Evolutionary conservation across 2,329 filamentous ascomycete species (phyloP).

Genomic region (Elsinoe necatrix): DNA sequence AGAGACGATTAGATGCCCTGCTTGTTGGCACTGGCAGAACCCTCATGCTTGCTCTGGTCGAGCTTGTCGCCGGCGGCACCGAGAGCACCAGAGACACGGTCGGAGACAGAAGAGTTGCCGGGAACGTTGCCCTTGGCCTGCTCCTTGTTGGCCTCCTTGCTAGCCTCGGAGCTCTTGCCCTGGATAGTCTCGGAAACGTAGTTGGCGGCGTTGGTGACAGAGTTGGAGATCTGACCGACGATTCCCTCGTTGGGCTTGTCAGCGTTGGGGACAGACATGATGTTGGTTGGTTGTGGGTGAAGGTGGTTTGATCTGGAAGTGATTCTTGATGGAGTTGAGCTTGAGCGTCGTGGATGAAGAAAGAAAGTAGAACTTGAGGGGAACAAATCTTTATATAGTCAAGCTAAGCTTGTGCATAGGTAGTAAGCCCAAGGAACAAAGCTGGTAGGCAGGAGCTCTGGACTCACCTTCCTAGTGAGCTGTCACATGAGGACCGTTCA

Average conservation of each 20-base stretch:
- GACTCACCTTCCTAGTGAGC: not conserved
- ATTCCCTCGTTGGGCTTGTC: conserved; percentile 38
- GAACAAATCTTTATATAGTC: conserved; percentile 13
- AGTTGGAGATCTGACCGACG: conserved; percentile 26
- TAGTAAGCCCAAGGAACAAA: no score
- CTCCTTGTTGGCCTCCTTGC: conserved; percentile 62
- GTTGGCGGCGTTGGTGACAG: conserved; percentile 51
- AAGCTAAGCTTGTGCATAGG: no score
- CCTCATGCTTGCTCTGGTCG: conserved; percentile 45
- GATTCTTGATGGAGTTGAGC: conserved; percentile 6
- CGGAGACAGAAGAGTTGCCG: conserved; percentile 42
- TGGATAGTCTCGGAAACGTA: conserved; percentile 59
- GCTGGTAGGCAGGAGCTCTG: not conserved
- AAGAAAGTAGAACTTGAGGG: not conserved
- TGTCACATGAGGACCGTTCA: not conserved
- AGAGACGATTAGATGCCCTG: conserved; percentile 25
- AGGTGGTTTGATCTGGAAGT: conserved; percentile 18
- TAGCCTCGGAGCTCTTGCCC: conserved; percentile 47
- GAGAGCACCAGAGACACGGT: conserved; percentile 47
- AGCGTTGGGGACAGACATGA: conserved; percentile 38
- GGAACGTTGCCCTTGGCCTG: conserved; percentile 51
- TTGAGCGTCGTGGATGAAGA: conserved; percentile 11
- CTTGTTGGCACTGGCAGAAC: conserved; percentile 43
- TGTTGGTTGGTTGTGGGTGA: conserved; percentile 22
- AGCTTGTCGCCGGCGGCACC: conserved; percentile 47